These are phyloP conservation scores for Boletus reticulatus DNA, from an alignment of 768 basidiomycete species.

Conservation along the genomic window DNA sequence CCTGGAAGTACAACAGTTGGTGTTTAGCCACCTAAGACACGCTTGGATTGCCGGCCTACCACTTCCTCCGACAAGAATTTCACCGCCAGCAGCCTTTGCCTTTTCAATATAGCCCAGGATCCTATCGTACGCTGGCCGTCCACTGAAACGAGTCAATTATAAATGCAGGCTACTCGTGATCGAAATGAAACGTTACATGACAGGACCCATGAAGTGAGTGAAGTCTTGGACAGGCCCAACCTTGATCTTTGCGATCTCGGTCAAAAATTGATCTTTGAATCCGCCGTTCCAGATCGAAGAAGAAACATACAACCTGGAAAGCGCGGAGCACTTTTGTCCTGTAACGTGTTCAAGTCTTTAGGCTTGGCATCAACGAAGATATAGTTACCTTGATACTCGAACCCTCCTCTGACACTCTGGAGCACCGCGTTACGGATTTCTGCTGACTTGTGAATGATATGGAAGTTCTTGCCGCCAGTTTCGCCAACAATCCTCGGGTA, in stretches of 20 bases:
- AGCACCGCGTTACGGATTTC: conserved; percentile 87
- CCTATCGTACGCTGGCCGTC: conserved; percentile 85
- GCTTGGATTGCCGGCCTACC: conserved; percentile 40
- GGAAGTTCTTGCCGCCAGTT: conserved; percentile 99
- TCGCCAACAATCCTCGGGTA: conserved; percentile 98
- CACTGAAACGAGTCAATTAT: conserved; percentile 41
- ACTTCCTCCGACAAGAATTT: conserved; percentile 83
- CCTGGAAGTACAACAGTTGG: conserved; percentile 36
- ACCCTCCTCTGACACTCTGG: conserved; percentile 84
- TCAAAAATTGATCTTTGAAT: conserved; percentile 78
- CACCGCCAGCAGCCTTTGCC: conserved; percentile 86
- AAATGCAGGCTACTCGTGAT: background rate
- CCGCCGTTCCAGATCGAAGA: conserved; percentile 78
- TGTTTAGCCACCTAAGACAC: background rate
- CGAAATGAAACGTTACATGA: conserved; percentile 59
- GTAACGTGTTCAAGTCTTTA: background rate
- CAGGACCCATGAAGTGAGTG: conserved; percentile 90
- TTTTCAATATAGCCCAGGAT: conserved; percentile 79
- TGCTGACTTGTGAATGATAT: conserved; percentile 84
- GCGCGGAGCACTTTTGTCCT: conserved; percentile 97
- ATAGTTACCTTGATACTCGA: conserved; percentile 86
- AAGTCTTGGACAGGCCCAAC: conserved; percentile 78
- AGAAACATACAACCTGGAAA: conserved; percentile 91
- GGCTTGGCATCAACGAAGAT: background rate
- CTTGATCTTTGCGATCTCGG: conserved; percentile 80